phyloP scores from a whole-genome alignment of 495 filamentous ascomycete genomes.

The Apodospora peruviana region DNA sequence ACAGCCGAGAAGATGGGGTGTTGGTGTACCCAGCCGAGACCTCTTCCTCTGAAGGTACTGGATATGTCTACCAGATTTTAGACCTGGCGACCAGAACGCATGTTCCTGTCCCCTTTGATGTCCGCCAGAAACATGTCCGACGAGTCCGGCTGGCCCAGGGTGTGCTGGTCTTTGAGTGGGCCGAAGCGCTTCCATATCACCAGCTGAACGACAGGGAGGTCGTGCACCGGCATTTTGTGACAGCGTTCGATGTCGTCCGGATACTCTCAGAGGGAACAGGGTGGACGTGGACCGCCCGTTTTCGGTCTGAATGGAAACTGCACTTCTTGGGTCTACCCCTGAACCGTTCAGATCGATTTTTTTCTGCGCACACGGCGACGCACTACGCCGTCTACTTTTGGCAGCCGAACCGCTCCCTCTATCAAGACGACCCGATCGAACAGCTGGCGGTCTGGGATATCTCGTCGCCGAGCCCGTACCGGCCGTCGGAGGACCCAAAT shows the following conservation, averaged over 20 bases:
- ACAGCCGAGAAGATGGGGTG: conserved; percentile 49
- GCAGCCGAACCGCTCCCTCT: conserved; percentile 57
- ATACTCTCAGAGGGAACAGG: not conserved
- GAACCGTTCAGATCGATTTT: conserved; percentile 57
- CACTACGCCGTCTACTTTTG: conserved; percentile 65
- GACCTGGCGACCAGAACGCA: conserved; percentile 46
- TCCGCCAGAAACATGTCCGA: conserved; percentile 49
- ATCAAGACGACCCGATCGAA: conserved; percentile 57
- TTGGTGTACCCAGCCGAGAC: conserved; percentile 48
- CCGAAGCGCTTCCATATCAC: conserved; percentile 52
- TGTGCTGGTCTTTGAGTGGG: conserved; percentile 62
- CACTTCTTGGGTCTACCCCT: conserved; percentile 58
- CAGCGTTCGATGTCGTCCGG: conserved; percentile 50
- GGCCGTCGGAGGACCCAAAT: conserved; percentile 50
- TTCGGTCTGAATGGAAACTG: conserved; percentile 67
- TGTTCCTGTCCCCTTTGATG: conserved; percentile 50
- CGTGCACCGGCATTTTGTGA: conserved; percentile 61
- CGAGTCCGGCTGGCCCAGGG: conserved; percentile 52
- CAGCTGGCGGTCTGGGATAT: conserved; percentile 65
- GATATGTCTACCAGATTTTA: conserved; percentile 43
- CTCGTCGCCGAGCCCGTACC: conserved; percentile 46
- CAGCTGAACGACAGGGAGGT: conserved; percentile 52
- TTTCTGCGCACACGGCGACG: conserved; percentile 54
- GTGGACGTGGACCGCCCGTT: conserved; percentile 41
- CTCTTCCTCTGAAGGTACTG: conserved; percentile 1